A percentile compares a stretch with the other conserved stretches of the same genome.
Evolutionary conservation across 371 early-diverging fungal genomes (phyloP).

Genomic region (Syncephalis plumigaleata): DNA sequence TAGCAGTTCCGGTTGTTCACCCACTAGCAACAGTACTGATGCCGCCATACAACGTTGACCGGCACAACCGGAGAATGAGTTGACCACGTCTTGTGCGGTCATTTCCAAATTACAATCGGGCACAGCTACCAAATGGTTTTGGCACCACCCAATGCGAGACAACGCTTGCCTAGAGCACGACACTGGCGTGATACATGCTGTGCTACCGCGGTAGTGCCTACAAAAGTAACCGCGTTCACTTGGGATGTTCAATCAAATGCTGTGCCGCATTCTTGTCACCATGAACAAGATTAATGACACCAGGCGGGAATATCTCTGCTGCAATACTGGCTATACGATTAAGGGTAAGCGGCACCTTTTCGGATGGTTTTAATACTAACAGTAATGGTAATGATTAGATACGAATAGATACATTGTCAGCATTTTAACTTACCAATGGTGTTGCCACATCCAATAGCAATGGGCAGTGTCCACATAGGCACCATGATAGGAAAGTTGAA

Average conservation of each 20-base stretch:
- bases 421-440: neutral
- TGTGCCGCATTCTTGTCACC: constrained; percentile 30
- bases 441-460: constrained; percentile 33
- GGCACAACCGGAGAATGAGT: constrained; percentile 43
- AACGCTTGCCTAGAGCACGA: constrained; percentile 31
- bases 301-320: constrained; percentile 37
- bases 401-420: neutral
- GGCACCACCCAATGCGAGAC: constrained; percentile 41
- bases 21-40: constrained; percentile 43
- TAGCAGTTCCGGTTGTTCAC: constrained; percentile 36
- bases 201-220: constrained; percentile 48
- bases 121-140: constrained; percentile 57
- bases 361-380: constrained; percentile 49
- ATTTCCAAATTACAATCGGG: constrained; percentile 49
- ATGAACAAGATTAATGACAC: constrained; percentile 55
- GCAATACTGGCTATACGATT: constrained; percentile 29
- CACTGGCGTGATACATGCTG: constrained; percentile 25
- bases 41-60: constrained; percentile 56
- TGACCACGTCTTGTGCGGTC: constrained; percentile 50
- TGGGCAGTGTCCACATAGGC: constrained; percentile 57
- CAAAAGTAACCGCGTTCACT: constrained; percentile 49
- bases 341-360: constrained; percentile 62
- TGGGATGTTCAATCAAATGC: constrained; percentile 25
- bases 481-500: constrained; percentile 64
- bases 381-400: neutral